These are phyloP conservation scores for Jamesozyma hellenica DNA, from an alignment of 805 yeast species.

Conservation along the genomic window DNA sequence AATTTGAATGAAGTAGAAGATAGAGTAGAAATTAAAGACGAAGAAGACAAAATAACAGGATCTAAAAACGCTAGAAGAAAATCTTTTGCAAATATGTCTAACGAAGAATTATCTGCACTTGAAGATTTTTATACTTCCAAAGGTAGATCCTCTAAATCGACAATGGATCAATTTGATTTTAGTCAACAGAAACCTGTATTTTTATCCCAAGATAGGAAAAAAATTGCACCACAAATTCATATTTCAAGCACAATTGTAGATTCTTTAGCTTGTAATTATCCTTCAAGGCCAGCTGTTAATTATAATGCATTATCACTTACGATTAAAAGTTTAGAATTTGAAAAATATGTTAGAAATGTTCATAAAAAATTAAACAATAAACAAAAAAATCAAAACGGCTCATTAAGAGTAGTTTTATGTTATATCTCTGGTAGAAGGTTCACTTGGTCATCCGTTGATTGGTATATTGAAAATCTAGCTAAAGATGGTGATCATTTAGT, in stretches of 20 bases:
- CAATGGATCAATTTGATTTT: constrained; percentile 25
- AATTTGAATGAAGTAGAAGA: constrained; percentile 30
- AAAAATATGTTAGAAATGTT: constrained; percentile 7
- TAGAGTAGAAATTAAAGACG: constrained; percentile 10
- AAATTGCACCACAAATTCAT: not conserved
- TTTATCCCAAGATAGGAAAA: constrained; percentile 6
- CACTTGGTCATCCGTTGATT: constrained; percentile 69
- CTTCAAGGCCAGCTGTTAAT: constrained; percentile 26
- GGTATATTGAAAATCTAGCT: constrained; percentile 47
- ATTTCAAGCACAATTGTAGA: constrained; percentile 11
- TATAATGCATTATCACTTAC: constrained; percentile 25
- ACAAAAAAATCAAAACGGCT: constrained; percentile 6
- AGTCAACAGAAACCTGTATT: constrained; percentile 19
- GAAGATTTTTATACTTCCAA: constrained; percentile 22
- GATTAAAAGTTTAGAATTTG: constrained; percentile 12
- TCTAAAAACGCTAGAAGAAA: constrained; percentile 10
- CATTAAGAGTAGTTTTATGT: constrained; percentile 41
- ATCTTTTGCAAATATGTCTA: constrained; percentile 27
- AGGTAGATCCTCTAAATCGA: constrained; percentile 17
- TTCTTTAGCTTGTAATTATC: constrained; percentile 22
- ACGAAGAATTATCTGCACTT: constrained; percentile 23
- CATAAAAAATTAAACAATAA: constrained; percentile 5
- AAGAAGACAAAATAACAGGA: constrained; percentile 1
- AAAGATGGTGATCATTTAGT: constrained; percentile 58
- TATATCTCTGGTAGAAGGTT: constrained; percentile 56